Evolutionary conservation across 164 flowering plant genomes (phyloP).

Genomic region (Umbilicus rupestris): DNA sequence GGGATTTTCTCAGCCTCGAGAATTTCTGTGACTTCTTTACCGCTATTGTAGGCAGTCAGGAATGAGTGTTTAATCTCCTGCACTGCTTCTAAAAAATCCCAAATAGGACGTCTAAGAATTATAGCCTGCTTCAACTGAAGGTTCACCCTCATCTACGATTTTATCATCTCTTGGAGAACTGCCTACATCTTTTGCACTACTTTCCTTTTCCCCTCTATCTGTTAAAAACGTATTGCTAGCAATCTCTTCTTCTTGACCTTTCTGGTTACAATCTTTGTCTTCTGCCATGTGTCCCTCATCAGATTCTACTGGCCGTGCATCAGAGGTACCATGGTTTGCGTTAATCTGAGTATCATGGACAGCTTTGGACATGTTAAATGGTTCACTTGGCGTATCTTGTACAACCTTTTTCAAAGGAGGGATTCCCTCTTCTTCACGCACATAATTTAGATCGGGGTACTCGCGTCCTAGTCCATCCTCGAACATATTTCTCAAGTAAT

Average conservation of each 20-base stretch:
- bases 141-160: background rate
- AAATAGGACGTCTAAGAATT: background rate
- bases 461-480: background rate
- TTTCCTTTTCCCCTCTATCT: too few species aligned
- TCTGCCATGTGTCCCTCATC: background rate
- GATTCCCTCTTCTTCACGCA: slow-evolving; percentile 14
- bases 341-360: background rate
- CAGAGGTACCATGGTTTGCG: background rate
- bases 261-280: background rate
- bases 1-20: slow-evolving; percentile 14
- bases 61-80: slow-evolving; percentile 8
- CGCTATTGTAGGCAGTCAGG: slow-evolving; percentile 7
- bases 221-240: background rate
- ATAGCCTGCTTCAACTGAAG: background rate
- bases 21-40: slow-evolving; percentile 12
- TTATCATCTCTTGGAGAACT: background rate
- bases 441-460: background rate
- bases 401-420: slow-evolving; percentile 16
- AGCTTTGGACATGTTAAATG: background rate
- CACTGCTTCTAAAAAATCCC: background rate
- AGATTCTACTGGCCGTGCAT: background rate
- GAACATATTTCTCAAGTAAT: background rate
- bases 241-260: background rate
- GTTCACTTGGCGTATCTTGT: background rate
- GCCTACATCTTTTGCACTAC: background rate